Percentiles rank a stretch among this genome's conserved stretches.
These are phyloP conservation scores for Aechmea fasciata DNA, from an alignment of 176 grass and related monocot species.

Conservation along the genomic window DNA sequence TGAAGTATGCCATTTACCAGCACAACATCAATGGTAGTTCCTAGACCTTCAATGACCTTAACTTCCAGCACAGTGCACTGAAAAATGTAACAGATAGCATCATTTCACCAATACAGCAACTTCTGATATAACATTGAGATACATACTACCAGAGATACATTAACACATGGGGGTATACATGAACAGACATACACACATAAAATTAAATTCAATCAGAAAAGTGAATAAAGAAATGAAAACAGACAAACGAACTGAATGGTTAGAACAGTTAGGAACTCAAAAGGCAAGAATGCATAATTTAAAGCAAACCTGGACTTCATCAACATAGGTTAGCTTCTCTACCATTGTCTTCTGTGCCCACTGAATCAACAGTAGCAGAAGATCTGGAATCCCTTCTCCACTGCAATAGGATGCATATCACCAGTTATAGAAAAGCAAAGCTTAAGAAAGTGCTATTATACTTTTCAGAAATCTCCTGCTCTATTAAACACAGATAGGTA, in stretches of 20 bases:
- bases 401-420: slow-evolving; percentile 23
- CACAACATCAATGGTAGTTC: slow-evolving; percentile 87
- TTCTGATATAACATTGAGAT: neutral
- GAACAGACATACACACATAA: neutral
- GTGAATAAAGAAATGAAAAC: neutral
- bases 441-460: neutral
- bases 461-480: too few species aligned
- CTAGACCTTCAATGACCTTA: slow-evolving; percentile 86
- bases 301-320: slow-evolving; percentile 78
- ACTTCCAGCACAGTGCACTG: slow-evolving; percentile 96
- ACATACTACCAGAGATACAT: neutral
- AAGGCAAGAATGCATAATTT: slow-evolving; percentile 2
- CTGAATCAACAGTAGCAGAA: slow-evolving; percentile 82
- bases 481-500: neutral
- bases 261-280: neutral
- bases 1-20: slow-evolving; percentile 78
- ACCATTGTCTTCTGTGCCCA: slow-evolving; percentile 92
- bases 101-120: neutral
- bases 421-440: slow-evolving; percentile 8
- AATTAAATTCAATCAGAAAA: neutral
- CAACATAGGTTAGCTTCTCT: slow-evolving; percentile 81
- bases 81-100: slow-evolving; percentile 21
- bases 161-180: neutral
- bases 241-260: neutral
- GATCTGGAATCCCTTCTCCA: slow-evolving; percentile 95